These are phyloP conservation scores for Candida pseudocylindracea DNA, from an alignment of 1,139 yeast species.

Conservation along the genomic window DNA sequence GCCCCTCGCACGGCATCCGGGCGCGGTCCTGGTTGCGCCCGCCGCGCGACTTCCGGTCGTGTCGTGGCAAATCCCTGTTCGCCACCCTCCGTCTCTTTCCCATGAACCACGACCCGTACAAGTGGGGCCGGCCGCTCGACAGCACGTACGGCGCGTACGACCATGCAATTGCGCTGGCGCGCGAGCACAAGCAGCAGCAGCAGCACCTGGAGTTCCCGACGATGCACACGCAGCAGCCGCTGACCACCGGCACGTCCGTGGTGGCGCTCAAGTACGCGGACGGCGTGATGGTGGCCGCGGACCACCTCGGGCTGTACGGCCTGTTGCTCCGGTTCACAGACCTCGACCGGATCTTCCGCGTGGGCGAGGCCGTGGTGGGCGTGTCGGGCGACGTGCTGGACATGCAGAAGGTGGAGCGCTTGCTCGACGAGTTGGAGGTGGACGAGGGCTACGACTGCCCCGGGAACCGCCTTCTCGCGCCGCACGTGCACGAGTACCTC, in stretches of 20 bases:
- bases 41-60: too few relatives aligned
- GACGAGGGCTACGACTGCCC: slow-evolving; percentile 69
- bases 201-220: slow-evolving; percentile 27
- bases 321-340: slow-evolving; percentile 74
- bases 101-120: slow-evolving; percentile 90
- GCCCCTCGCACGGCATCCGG: too few relatives aligned
- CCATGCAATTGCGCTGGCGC: slow-evolving; percentile 41
- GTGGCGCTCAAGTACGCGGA: slow-evolving; percentile 75
- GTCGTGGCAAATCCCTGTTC: too few relatives aligned
- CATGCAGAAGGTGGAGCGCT: slow-evolving; percentile 59
- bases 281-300: slow-evolving; percentile 91
- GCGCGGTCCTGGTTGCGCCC: too few relatives aligned
- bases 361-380: slow-evolving; percentile 87
- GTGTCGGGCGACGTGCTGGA: slow-evolving; percentile 91
- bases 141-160: slow-evolving; percentile 66
- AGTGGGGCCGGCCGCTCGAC: slow-evolving; percentile 90
- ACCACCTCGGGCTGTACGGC: slow-evolving; percentile 83
- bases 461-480: slow-evolving; percentile 50
- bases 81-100: neutral
- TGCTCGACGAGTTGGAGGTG: slow-evolving; percentile 53
- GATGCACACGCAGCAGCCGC: slow-evolving; percentile 82
- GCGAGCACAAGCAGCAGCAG: slow-evolving; percentile 3
- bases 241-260: slow-evolving; percentile 91
- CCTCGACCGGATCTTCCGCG: slow-evolving; percentile 63
- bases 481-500: slow-evolving; percentile 74